Evolutionary conservation across 179 eudicot genomes (phyloP).

Genomic region (Beta lomatogona): DNA sequence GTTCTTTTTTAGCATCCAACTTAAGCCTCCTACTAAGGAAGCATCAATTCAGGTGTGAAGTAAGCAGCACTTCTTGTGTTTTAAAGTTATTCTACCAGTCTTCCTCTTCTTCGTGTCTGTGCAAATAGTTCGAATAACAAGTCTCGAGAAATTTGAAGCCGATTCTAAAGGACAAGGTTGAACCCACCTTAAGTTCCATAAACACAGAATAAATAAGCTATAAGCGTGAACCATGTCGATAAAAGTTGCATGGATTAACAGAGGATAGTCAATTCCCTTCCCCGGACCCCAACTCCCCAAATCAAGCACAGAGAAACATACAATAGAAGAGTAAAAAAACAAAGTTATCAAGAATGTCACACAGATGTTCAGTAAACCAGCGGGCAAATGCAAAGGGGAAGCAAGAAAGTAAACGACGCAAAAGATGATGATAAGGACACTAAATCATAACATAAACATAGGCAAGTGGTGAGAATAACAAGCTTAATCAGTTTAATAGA

Average conservation of each 20-base stretch:
- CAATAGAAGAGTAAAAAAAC: background rate
- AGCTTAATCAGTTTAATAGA: background rate
- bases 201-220: too few relatives aligned
- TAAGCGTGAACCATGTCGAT: too few relatives aligned
- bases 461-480: background rate
- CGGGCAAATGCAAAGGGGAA: background rate
- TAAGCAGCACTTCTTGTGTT: too few relatives aligned
- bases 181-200: too few relatives aligned
- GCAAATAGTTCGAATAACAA: too few relatives aligned
- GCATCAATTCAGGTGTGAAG: too few relatives aligned
- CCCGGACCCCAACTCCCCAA: background rate
- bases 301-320: background rate
- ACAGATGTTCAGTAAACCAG: background rate
- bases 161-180: too few relatives aligned
- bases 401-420: background rate
- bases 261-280: background rate
- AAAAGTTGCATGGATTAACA: too few relatives aligned
- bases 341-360: background rate
- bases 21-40: too few relatives aligned
- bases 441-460: background rate
- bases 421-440: background rate
- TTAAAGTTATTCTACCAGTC: too few relatives aligned
- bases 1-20: background rate
- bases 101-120: too few relatives aligned
- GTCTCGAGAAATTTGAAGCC: too few relatives aligned